A percentile compares a stretch with the other conserved stretches of the same genome.
phyloP scores from a whole-genome alignment of 495 filamentous ascomycete species.

The Penicillium verhagenii region DNA sequence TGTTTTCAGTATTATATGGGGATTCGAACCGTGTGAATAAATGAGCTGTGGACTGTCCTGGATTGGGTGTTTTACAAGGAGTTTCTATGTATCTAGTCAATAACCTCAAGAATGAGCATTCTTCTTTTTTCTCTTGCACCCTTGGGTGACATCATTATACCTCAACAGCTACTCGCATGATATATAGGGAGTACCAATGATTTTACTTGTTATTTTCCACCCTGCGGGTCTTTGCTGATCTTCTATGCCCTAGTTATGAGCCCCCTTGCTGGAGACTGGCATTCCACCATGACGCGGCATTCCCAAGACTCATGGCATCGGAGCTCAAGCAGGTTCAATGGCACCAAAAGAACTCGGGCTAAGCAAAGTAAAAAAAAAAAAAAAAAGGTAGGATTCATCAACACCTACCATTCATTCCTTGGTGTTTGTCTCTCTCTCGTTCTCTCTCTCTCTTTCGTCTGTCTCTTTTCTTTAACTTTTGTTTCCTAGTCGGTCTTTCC shows the following conservation, averaged over 20 bases:
- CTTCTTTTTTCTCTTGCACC: conserved; percentile 10
- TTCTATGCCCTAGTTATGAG: background rate
- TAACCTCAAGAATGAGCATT: conserved; percentile 25
- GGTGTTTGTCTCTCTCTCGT: background rate
- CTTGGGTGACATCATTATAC: conserved; percentile 19
- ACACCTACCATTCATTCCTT: background rate
- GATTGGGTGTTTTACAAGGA: conserved; percentile 25
- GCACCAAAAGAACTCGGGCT: background rate
- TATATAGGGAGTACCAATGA: conserved; percentile 7
- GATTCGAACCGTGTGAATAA: conserved; percentile 21
- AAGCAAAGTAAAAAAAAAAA: background rate
- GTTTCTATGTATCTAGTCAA: conserved; percentile 27
- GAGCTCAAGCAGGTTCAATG: conserved; percentile 4
- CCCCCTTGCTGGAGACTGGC: conserved; percentile 20
- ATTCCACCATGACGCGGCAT: conserved; percentile 31
- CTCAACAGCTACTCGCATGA: background rate
- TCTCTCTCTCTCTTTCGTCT: background rate
- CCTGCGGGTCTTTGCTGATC: background rate
- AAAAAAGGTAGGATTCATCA: background rate
- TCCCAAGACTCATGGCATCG: conserved; percentile 16
- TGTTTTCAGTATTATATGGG: conserved; percentile 11
- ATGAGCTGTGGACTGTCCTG: conserved; percentile 7
- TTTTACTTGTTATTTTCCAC: background rate
- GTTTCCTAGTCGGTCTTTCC: background rate
- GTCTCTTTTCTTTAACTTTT: background rate